A percentile compares a stretch with the other conserved stretches of the same genome.
phyloP scores from a whole-genome alignment of 352 stramenopile species.

The Plasmopara viticola region DNA sequence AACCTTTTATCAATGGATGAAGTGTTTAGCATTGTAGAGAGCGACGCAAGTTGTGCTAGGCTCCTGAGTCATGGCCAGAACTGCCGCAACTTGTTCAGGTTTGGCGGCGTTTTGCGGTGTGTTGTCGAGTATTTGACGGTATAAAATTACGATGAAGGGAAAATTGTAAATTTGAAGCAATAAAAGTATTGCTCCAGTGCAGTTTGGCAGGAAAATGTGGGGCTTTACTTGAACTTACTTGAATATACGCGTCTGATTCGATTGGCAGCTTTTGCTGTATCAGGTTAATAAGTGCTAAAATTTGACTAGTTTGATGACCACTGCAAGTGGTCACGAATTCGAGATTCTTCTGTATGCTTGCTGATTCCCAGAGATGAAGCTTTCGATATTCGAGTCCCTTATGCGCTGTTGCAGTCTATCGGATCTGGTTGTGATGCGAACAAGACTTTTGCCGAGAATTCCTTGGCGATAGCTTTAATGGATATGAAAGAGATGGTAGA shows the following conservation, averaged over 20 bases:
- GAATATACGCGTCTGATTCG: not conserved
- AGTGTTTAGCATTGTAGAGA: too few species aligned
- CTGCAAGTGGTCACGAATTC: slow-evolving; percentile 21
- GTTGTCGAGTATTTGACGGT: slow-evolving; percentile 8
- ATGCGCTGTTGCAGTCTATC: slow-evolving; percentile 2
- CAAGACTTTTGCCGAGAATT: too few species aligned
- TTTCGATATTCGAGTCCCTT: slow-evolving; percentile 7
- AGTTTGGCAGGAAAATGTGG: slow-evolving; percentile 6
- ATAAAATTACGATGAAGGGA: not conserved
- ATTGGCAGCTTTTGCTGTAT: slow-evolving; percentile 12
- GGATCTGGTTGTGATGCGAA: too few species aligned
- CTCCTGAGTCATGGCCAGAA: too few species aligned
- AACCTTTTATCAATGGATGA: too few species aligned
- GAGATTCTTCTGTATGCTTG: slow-evolving; percentile 25
- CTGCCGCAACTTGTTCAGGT: slow-evolving; percentile 4
- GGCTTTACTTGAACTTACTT: not conserved
- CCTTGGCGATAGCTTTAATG: too few species aligned
- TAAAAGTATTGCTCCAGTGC: slow-evolving; percentile 2
- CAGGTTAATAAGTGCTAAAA: not conserved
- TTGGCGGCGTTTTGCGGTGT: slow-evolving; percentile 14
- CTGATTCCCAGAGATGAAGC: slow-evolving; percentile 6
- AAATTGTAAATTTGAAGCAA: not conserved
- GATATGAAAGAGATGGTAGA: too few species aligned
- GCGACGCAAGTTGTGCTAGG: too few species aligned
- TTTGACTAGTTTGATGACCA: slow-evolving; percentile 14